phyloP scores from a whole-genome alignment of 768 basidiomycete species.

The Mrakia hoshinonis region DNA sequence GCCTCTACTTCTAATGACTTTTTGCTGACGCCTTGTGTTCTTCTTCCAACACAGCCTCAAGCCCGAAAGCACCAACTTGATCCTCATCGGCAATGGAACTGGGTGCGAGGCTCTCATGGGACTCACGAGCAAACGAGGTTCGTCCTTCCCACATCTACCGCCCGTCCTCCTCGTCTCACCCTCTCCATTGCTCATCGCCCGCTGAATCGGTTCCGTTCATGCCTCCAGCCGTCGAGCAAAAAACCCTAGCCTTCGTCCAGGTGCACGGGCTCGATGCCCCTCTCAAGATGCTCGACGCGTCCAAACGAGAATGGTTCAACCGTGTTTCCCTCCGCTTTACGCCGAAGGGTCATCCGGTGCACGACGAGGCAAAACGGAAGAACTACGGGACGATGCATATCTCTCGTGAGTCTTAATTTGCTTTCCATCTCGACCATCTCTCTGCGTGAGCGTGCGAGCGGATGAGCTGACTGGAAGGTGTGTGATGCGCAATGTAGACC shows the following conservation, averaged over 20 bases:
- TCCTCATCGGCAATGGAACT: slow-evolving; percentile 79
- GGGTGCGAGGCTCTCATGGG: slow-evolving; percentile 70
- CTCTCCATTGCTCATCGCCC: no score
- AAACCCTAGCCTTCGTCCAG: slow-evolving; percentile 65
- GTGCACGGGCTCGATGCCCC: slow-evolving; percentile 54
- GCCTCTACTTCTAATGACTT: not conserved
- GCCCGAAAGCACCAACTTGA: slow-evolving; percentile 54
- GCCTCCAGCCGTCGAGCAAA: slow-evolving; percentile 52
- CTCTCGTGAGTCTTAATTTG: not conserved
- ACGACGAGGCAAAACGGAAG: slow-evolving; percentile 31
- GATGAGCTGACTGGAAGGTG: not conserved
- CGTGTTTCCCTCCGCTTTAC: slow-evolving; percentile 25
- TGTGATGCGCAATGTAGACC: slow-evolving; percentile 49
- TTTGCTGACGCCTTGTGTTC: not conserved
- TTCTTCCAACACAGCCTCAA: slow-evolving; percentile 52
- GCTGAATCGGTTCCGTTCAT: not conserved
- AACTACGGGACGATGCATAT: slow-evolving; percentile 10
- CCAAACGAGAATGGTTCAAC: slow-evolving; percentile 12
- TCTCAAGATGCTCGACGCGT: not conserved
- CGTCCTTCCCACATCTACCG: slow-evolving; percentile 30
- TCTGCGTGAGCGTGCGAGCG: no score
- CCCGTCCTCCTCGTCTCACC: no score
- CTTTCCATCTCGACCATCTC: not conserved
- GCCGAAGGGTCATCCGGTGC: slow-evolving; percentile 45
- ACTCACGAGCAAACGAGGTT: slow-evolving; percentile 63